These are phyloP conservation scores for Bothriochloa decipiens DNA, from an alignment of 176 grass and related monocot species.

Conservation along the genomic window DNA sequence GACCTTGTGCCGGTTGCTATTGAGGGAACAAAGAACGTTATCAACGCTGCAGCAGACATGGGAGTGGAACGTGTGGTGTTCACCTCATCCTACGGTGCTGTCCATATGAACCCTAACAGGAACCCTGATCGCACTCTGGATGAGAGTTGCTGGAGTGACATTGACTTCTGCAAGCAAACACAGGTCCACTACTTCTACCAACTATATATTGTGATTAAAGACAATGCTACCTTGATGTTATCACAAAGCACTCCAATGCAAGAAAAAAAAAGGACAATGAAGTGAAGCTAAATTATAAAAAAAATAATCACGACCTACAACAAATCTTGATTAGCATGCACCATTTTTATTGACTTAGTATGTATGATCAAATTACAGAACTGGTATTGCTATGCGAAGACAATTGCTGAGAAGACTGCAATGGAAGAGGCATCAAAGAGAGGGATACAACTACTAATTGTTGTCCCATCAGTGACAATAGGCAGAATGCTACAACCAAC, in stretches of 20 bases:
- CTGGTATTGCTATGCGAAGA: slow-evolving; percentile 22
- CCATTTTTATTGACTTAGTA: too few relatives aligned
- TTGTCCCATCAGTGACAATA: neutral
- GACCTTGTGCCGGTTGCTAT: neutral
- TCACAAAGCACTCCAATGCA: too few relatives aligned
- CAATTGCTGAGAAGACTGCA: neutral
- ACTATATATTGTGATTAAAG: too few relatives aligned
- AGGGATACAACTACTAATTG: neutral
- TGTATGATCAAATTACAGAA: neutral
- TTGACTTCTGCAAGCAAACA: slow-evolving; percentile 19
- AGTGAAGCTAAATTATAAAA: too few relatives aligned
- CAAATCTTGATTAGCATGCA: too few relatives aligned
- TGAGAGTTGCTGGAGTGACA: slow-evolving; percentile 39
- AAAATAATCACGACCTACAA: too few relatives aligned
- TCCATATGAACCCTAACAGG: slow-evolving; percentile 41
- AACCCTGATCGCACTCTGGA: slow-evolving; percentile 15
- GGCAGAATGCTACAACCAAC: slow-evolving; percentile 11
- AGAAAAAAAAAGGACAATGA: too few relatives aligned
- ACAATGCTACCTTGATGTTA: too few relatives aligned
- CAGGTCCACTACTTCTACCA: neutral
- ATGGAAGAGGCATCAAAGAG: slow-evolving; percentile 14
- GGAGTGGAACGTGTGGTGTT: slow-evolving; percentile 29
- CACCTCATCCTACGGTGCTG: slow-evolving; percentile 34
- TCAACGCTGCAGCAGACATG: slow-evolving; percentile 20
- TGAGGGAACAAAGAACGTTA: slow-evolving; percentile 13